These are phyloP conservation scores for Naegleria lovaniensis DNA, from an alignment of 208 protist species.

Conservation along the genomic window DNA sequence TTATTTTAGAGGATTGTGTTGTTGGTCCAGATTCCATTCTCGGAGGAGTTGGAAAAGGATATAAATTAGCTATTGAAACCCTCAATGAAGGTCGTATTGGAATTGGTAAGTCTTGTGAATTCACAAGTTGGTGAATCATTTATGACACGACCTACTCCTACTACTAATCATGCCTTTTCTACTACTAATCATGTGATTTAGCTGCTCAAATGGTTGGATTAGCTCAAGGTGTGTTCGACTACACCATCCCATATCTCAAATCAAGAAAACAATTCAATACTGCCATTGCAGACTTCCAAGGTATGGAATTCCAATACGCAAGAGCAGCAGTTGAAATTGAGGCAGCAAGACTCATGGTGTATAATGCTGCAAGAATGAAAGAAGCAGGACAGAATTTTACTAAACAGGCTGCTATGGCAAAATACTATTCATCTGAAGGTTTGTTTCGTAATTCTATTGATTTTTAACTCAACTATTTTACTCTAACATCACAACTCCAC, in stretches of 20 bases:
- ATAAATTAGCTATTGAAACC: slow-evolving; percentile 83
- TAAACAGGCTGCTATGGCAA: slow-evolving; percentile 88
- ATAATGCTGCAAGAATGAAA: slow-evolving; percentile 82
- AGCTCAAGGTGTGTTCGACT: slow-evolving; percentile 57
- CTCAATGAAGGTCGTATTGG: slow-evolving; percentile 89
- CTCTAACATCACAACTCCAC: slow-evolving; percentile 21
- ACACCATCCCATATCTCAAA: slow-evolving; percentile 59
- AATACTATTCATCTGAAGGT: slow-evolving; percentile 68
- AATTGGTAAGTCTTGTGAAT: slow-evolving; percentile 69
- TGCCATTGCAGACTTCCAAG: slow-evolving; percentile 81
- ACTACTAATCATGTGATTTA: background rate
- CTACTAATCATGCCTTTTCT: too few species aligned
- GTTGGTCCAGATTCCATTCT: slow-evolving; percentile 65
- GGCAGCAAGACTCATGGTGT: slow-evolving; percentile 70
- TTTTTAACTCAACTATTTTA: slow-evolving; percentile 30
- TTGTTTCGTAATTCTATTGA: too few species aligned
- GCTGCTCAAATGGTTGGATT: slow-evolving; percentile 13
- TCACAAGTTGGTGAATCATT: too few species aligned
- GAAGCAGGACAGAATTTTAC: slow-evolving; percentile 70
- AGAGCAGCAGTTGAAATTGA: slow-evolving; percentile 62
- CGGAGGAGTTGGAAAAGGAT: slow-evolving; percentile 80
- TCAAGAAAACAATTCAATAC: slow-evolving; percentile 83
- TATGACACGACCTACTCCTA: too few species aligned
- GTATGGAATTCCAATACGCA: slow-evolving; percentile 82
- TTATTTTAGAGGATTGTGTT: slow-evolving; percentile 76